A percentile compares a stretch with the other conserved stretches of the same genome.
phyloP scores from a whole-genome alignment of 2,329 filamentous ascomycete genomes.

The Fusarium begoniae region DNA sequence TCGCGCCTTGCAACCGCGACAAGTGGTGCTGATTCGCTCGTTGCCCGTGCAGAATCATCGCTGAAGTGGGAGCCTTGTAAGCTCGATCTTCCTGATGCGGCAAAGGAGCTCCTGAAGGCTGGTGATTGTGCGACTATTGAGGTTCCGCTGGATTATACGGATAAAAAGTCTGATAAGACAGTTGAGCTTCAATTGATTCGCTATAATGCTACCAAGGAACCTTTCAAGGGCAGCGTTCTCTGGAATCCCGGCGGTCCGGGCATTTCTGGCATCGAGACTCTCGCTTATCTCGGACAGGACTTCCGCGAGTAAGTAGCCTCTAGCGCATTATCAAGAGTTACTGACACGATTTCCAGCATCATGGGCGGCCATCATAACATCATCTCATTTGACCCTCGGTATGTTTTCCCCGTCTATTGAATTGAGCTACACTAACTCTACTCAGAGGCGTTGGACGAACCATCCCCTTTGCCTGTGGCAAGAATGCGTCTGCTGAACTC shows the following conservation, averaged over 20 bases:
- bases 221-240: conserved; percentile 49
- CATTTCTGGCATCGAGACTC: conserved; percentile 18
- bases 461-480: conserved; percentile 25
- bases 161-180: conserved; percentile 32
- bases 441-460: conserved; percentile 27
- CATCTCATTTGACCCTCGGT: conserved; percentile 37
- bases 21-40: background rate
- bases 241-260: conserved; percentile 53
- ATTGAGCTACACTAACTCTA: background rate
- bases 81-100: background rate
- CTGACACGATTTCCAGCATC: conserved; percentile 3
- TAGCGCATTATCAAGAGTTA: rapidly evolving
- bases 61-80: conserved; percentile 12
- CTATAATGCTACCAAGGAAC: conserved; percentile 42
- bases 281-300: conserved; percentile 16
- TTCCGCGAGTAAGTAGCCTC: conserved; percentile 2
- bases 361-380: conserved; percentile 25
- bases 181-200: conserved; percentile 47
- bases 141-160: conserved; percentile 53
- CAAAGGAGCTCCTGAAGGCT: background rate
- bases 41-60: background rate
- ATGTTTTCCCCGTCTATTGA: background rate
- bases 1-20: background rate
- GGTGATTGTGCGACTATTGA: conserved; percentile 46
- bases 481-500: background rate